These are phyloP conservation scores for Sporothrix pallida DNA, from an alignment of 2,329 filamentous ascomycete genomes.

Conservation along the genomic window DNA sequence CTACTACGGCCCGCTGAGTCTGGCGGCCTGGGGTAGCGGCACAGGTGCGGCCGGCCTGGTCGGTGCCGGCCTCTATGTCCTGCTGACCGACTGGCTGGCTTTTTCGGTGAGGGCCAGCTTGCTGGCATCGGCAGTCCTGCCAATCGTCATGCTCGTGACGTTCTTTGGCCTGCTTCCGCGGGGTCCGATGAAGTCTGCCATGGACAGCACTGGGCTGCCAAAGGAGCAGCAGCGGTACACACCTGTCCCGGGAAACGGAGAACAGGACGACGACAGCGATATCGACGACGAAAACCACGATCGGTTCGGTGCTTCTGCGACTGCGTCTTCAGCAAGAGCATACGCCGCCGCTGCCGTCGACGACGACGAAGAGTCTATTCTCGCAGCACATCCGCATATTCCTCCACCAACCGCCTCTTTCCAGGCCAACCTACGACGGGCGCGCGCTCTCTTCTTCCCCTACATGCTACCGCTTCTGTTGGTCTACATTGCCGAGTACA, in stretches of 20 bases:
- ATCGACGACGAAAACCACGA: conserved; percentile 41
- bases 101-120: conserved; percentile 77
- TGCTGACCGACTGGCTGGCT: conserved; percentile 80
- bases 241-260: conserved; percentile 45
- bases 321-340: background rate
- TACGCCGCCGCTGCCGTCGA: background rate
- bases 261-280: conserved; percentile 47
- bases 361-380: background rate
- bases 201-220: conserved; percentile 16
- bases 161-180: conserved; percentile 83
- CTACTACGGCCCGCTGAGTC: conserved; percentile 84
- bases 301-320: conserved; percentile 41
- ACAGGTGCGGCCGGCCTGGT: conserved; percentile 88
- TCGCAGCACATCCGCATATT: background rate
- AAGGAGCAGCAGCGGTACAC: conserved; percentile 40
- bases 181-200: conserved; percentile 62
- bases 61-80: conserved; percentile 85
- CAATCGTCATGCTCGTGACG: conserved; percentile 79
- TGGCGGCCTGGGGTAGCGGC: conserved; percentile 91
- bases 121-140: conserved; percentile 78
- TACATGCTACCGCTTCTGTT: conserved; percentile 90
- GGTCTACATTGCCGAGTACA: conserved; percentile 96
- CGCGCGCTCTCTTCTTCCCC: conserved; percentile 72
- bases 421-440: conserved; percentile 65
- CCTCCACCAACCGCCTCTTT: background rate